phyloP scores from a whole-genome alignment of 305 asterid species.

The Fraxinus platypoda region DNA sequence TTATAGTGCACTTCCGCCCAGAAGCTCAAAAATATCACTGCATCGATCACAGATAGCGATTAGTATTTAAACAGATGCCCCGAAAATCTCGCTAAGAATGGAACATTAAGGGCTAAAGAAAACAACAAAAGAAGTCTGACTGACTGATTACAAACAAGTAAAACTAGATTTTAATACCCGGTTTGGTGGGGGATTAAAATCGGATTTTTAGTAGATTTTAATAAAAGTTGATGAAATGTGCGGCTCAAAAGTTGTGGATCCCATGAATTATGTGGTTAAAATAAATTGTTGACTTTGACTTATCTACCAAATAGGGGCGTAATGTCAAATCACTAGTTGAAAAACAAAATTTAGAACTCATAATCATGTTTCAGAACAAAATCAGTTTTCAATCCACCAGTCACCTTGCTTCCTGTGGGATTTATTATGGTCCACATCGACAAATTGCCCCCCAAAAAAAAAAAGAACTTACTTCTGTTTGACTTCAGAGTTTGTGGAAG shows the following conservation, averaged over 20 bases:
- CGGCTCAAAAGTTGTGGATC: too few relatives aligned
- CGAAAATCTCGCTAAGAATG: not conserved
- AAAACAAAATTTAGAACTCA: not conserved
- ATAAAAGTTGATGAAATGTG: not conserved
- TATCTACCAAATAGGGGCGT: not conserved
- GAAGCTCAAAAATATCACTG: slow-evolving; percentile 91
- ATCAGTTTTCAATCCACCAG: not conserved
- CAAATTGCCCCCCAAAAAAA: not conserved
- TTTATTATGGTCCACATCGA: not conserved
- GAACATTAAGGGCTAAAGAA: not conserved
- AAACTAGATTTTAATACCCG: not conserved
- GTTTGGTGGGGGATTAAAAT: not conserved
- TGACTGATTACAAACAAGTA: not conserved
- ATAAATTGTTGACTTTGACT: not conserved
- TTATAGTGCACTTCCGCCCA: slow-evolving; percentile 98
- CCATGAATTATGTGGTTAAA: not conserved
- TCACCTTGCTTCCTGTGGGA: not conserved
- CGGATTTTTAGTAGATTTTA: not conserved
- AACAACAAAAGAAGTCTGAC: not conserved
- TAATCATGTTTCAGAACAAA: not conserved
- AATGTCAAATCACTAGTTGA: not conserved
- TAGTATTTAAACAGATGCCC: not conserved
- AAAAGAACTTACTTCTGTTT: slow-evolving; percentile 55
- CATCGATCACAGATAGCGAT: slow-evolving; percentile 11
- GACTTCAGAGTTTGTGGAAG: slow-evolving; percentile 71